Conservation (phyloP, 495 filamentous ascomycete species). For the Umbilicaria muhlenbergii region DNA sequence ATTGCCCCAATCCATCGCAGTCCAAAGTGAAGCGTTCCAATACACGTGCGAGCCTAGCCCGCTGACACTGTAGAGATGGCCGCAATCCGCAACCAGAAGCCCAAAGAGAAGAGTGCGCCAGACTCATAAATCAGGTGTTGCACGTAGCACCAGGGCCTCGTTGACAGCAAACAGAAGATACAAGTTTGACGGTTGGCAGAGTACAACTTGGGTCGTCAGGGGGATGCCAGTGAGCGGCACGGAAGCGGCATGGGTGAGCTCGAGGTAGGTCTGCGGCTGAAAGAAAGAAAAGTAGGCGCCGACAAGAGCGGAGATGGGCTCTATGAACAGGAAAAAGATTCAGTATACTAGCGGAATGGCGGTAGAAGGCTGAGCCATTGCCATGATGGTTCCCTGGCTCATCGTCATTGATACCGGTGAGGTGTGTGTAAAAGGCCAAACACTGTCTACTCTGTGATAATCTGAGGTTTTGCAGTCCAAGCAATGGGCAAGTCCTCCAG, state of each 20-base stretch:
- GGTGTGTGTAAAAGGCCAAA: too few species aligned
- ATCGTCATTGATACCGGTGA: too few species aligned
- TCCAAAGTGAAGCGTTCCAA: constrained; percentile 42
- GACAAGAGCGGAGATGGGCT: constrained; percentile 46
- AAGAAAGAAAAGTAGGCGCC: constrained; percentile 49
- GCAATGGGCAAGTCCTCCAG: too few species aligned
- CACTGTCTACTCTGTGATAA: too few species aligned
- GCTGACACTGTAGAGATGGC: constrained; percentile 44
- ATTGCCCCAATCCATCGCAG: constrained; percentile 50
- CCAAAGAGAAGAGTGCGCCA: constrained; percentile 47
- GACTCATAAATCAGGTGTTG: constrained; percentile 42
- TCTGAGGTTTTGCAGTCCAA: too few species aligned
- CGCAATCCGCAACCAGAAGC: constrained; percentile 49
- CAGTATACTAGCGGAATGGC: constrained; percentile 32
- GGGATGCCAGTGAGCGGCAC: constrained; percentile 21
- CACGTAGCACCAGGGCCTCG: constrained; percentile 51
- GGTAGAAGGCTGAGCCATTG: too few species aligned
- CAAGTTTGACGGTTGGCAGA: constrained; percentile 16
- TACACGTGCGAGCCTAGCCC: constrained; percentile 35
- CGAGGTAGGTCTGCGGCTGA: constrained; percentile 40
- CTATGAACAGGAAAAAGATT: constrained; percentile 49
- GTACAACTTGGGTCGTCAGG: constrained; percentile 30
- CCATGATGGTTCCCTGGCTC: too few species aligned
- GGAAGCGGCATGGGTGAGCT: constrained; percentile 34
- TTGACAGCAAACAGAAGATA: constrained; percentile 44